Evolutionary conservation across 2,329 filamentous ascomycete genomes (phyloP).

Genomic region (Biscogniauxia mediterranea): DNA sequence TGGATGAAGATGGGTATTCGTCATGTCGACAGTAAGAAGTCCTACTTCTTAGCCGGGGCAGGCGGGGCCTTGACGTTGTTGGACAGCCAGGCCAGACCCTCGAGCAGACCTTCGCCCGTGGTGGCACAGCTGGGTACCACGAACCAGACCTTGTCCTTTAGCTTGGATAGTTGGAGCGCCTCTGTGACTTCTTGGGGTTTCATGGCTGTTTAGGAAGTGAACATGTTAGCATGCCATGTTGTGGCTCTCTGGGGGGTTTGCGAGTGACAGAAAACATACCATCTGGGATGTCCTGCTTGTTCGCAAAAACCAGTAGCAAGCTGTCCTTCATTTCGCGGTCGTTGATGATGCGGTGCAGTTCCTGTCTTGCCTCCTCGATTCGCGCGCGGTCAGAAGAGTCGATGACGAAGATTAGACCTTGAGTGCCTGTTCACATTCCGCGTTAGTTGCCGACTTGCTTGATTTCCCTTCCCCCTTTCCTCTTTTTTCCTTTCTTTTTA

Average conservation of each 20-base stretch:
- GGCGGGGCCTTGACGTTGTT: slow-evolving; percentile 75
- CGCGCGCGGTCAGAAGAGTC: slow-evolving; percentile 90
- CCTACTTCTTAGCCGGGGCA: slow-evolving; percentile 54
- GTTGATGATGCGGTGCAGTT: slow-evolving; percentile 95
- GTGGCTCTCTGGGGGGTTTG: no score
- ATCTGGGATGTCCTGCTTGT: slow-evolving; percentile 94
- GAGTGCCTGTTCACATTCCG: slow-evolving; percentile 63
- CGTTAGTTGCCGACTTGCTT: slow-evolving; percentile 2
- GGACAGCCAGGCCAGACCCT: slow-evolving; percentile 79
- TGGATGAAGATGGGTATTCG: not conserved
- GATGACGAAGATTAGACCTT: slow-evolving; percentile 97
- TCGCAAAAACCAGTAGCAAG: slow-evolving; percentile 91
- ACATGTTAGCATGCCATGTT: slow-evolving; percentile 7
- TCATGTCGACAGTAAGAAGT: slow-evolving; percentile 10
- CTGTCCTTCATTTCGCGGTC: slow-evolving; percentile 98
- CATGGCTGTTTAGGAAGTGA: slow-evolving; percentile 58
- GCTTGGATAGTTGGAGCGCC: slow-evolving; percentile 69
- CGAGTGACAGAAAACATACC: slow-evolving; percentile 47
- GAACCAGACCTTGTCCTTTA: slow-evolving; percentile 84
- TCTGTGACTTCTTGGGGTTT: slow-evolving; percentile 78
- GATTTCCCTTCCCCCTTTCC: no score
- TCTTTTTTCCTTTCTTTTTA: no score
- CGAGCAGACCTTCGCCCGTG: slow-evolving; percentile 75
- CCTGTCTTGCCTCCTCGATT: slow-evolving; percentile 89
- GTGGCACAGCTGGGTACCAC: slow-evolving; percentile 82